phyloP scores from a whole-genome alignment of 1,284 basidiomycete species.

The Afroboletus lepidellus region DNA sequence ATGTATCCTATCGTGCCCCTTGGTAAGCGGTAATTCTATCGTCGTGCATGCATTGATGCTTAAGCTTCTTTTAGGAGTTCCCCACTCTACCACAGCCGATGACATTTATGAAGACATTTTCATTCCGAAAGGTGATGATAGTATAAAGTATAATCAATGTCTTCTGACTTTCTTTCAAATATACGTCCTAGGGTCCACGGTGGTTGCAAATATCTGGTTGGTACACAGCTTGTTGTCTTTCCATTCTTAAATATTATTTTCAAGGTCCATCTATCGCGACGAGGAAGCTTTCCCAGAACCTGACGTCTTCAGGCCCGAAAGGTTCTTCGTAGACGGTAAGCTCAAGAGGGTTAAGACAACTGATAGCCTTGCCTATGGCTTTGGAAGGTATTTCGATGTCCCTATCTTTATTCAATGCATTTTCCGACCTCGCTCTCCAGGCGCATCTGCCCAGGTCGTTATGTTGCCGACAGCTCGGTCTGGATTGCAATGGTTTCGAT shows the following conservation, averaged over 20 bases:
- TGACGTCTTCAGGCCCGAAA: slow-evolving; percentile 36
- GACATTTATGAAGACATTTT: slow-evolving; percentile 43
- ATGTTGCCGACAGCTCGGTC: slow-evolving; percentile 23
- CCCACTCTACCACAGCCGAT: slow-evolving; percentile 42
- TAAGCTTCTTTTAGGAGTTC: slow-evolving; percentile 39
- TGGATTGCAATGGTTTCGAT: slow-evolving; percentile 27
- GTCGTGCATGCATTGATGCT: not conserved
- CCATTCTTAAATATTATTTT: not conserved
- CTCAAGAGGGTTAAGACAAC: slow-evolving; percentile 36
- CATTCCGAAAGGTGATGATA: slow-evolving; percentile 40
- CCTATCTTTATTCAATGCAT: not conserved
- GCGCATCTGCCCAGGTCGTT: slow-evolving; percentile 30
- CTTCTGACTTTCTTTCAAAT: no score
- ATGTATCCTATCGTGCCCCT: slow-evolving; percentile 43
- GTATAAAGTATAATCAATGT: not conserved
- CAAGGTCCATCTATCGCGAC: slow-evolving; percentile 46
- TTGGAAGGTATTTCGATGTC: slow-evolving; percentile 34
- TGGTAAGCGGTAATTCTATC: not conserved
- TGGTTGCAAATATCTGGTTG: slow-evolving; percentile 49
- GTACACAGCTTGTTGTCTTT: not conserved
- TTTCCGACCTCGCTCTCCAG: not conserved
- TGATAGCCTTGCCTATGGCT: slow-evolving; percentile 40
- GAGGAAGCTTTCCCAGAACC: slow-evolving; percentile 39
- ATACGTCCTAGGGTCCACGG: slow-evolving; percentile 34
- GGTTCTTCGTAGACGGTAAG: slow-evolving; percentile 34